phyloP scores from a whole-genome alignment of 1,284 basidiomycete species.

The Ganoderma boninense region DNA sequence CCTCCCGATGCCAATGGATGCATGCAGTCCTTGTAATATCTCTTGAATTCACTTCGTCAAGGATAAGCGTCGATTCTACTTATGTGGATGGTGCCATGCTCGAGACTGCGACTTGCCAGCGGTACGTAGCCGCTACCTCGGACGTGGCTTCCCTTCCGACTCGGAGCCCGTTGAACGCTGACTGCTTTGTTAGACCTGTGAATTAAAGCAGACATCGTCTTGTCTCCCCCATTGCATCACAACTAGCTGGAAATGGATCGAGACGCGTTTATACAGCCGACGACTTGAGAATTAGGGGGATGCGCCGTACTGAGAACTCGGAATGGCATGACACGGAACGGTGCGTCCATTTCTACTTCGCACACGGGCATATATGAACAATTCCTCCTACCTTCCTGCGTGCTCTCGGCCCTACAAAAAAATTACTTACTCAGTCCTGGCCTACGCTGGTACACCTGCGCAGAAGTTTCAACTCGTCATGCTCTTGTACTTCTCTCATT shows the following conservation, averaged over 20 bases:
- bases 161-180: too few species aligned
- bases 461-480: background rate
- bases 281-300: background rate
- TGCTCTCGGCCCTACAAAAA: background rate
- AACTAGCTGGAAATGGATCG: background rate
- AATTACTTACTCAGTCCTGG: background rate
- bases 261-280: background rate
- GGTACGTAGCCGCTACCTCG: too few species aligned
- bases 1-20: too few species aligned
- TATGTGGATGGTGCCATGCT: too few species aligned
- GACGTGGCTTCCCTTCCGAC: too few species aligned
- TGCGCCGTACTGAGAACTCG: background rate
- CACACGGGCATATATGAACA: background rate
- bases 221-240: too few species aligned
- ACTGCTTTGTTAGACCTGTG: too few species aligned
- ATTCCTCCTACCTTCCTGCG: background rate
- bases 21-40: too few species aligned
- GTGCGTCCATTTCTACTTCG: background rate
- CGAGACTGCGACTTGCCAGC: too few species aligned
- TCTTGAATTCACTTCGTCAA: too few species aligned
- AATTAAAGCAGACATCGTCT: too few species aligned
- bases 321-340: background rate
- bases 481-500: background rate
- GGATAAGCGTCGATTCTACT: too few species aligned
- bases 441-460: background rate